Conservation (phyloP, 176 grass and related monocot species). For the Raddia guianensis region DNA sequence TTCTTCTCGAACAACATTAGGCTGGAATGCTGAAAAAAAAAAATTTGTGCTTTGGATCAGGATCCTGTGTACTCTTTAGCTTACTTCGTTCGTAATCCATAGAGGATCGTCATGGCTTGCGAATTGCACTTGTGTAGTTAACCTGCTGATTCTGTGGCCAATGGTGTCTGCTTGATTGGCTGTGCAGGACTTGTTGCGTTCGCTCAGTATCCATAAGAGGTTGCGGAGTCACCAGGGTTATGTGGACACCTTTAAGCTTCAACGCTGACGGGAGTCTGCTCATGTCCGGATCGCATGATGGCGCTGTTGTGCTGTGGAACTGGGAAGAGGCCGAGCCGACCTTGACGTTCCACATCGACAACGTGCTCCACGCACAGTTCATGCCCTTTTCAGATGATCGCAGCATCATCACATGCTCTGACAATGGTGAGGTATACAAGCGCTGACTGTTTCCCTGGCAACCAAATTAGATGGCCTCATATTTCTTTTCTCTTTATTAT, state of each 20-base stretch:
- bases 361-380: conserved; percentile 75
- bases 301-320: conserved; percentile 59
- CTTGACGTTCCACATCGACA: conserved; percentile 43
- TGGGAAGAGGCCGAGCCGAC: conserved; percentile 42
- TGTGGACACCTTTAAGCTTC: conserved; percentile 70
- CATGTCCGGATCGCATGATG: conserved; percentile 66
- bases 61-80: neutral
- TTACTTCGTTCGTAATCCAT: neutral
- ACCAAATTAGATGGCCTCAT: neutral
- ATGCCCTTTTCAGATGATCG: conserved; percentile 65
- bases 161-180: conserved; percentile 8
- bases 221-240: conserved; percentile 60
- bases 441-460: neutral
- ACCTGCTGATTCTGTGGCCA: neutral
- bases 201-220: conserved; percentile 52
- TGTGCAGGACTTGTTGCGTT: conserved; percentile 53
- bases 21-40: neutral
- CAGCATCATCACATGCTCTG: conserved; percentile 64
- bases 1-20: neutral
- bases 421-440: conserved; percentile 63
- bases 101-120: neutral
- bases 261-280: conserved; percentile 64
- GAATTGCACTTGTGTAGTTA: neutral
- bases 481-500: neutral
- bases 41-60: neutral